Evolutionary conservation across 768 basidiomycete genomes (phyloP), one percentile per base, ranked within the genome.

Genomic region (Mycena floridula): DNA sequence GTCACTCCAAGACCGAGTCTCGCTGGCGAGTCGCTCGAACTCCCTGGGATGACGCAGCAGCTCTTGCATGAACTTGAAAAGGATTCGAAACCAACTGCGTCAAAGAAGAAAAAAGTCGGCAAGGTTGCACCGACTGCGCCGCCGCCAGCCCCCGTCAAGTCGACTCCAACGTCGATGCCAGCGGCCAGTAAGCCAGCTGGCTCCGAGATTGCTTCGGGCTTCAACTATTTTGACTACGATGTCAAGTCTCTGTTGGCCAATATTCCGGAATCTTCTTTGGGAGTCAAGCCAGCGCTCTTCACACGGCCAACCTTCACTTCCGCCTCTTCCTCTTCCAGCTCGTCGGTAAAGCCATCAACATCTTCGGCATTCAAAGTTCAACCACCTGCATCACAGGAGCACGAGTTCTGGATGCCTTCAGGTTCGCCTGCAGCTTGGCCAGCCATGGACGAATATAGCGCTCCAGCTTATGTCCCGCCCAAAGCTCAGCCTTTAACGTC

Each of bases 1-100:
- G 15, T 43, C 45, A 13, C 24, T 42, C 2, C 48, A 46, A 22
- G 49, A 53, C 28, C 22, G 11, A 30, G 16, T 5, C 16, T 25
- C 21, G 12, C 15, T 12, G 15, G 24, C 24, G 41, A 23, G 41
- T 30, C 41, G 2, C 15, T n/a, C 41, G 13, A 23, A 25, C n/a
- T n/a, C n/a, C n/a, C n/a, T n/a, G n/a, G n/a, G n/a, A n/a, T n/a
- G n/a, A n/a, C n/a, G n/a, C n/a, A n/a, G n/a, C n/a, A n/a, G n/a
- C n/a, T n/a, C n/a, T n/a, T n/a, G n/a, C n/a, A n/a, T n/a, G n/a
- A n/a, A n/a, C n/a, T n/a, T n/a, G n/a, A 20, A 40, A 40, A 20
- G 41, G 26, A 42, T 11, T 16, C 41, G 41, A 16, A 15, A 27
- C 22, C 24, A 26, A 5, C 24, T 15, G 15, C 37, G 13, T 9